Conservation (phyloP, 352 stramenopile species). For the Phytopythium litorale region DNA sequence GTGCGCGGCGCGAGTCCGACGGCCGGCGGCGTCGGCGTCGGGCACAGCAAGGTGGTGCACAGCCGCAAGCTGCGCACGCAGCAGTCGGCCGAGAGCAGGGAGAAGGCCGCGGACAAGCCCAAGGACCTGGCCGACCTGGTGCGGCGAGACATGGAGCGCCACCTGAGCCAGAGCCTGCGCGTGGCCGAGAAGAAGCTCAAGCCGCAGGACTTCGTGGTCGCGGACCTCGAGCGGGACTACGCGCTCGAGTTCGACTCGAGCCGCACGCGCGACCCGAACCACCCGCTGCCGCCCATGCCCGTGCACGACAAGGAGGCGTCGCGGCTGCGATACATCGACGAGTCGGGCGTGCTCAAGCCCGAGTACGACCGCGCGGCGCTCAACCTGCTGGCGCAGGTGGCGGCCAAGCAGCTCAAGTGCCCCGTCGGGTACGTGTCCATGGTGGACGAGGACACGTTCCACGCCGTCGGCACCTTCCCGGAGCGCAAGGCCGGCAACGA, state of each 20-base stretch:
- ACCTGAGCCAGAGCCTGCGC: conserved; percentile 30
- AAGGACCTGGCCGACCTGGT: conserved; percentile 28
- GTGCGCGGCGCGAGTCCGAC: conserved; percentile 8
- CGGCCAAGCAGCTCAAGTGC: conserved; percentile 42
- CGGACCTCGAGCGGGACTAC: conserved; percentile 42
- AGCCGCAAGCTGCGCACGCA: conserved; percentile 12
- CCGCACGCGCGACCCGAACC: conserved; percentile 30
- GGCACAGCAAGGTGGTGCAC: conserved; percentile 7
- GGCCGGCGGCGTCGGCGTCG: neutral
- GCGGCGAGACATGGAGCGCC: conserved; percentile 26
- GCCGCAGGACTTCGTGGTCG: conserved; percentile 19
- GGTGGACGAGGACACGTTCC: conserved; percentile 38
- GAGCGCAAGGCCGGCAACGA: conserved; percentile 17
- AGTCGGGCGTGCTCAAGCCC: conserved; percentile 32
- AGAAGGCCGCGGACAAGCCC: neutral
- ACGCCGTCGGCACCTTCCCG: conserved; percentile 34
- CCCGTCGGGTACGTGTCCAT: conserved; percentile 51
- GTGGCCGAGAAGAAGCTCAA: conserved; percentile 20
- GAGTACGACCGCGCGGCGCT: conserved; percentile 51
- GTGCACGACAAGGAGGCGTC: conserved; percentile 28
- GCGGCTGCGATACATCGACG: conserved; percentile 37
- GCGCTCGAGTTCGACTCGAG: conserved; percentile 38
- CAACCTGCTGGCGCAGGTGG: conserved; percentile 47
- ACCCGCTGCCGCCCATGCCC: conserved; percentile 40
- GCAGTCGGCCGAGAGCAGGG: neutral